Percentiles rank a stretch among this genome's conserved stretches.
Conservation (phyloP, 2,329 filamentous ascomycete genomes). For the Botrytis porri region DNA sequence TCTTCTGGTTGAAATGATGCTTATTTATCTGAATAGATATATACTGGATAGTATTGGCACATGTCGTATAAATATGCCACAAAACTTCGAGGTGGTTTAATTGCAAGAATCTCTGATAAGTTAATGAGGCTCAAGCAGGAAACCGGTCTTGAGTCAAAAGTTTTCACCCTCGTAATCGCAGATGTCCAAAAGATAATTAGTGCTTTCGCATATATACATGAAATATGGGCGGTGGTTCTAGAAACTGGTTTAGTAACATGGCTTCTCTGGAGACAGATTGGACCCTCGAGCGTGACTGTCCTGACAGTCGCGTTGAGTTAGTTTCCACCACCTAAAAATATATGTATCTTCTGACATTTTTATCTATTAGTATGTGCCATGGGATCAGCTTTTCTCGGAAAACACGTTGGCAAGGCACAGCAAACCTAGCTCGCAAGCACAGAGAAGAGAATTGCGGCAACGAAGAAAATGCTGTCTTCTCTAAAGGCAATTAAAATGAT, state of each 20-base stretch:
- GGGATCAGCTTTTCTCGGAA: slow-evolving; percentile 23
- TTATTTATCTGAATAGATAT: background rate
- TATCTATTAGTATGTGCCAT: background rate
- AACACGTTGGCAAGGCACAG: slow-evolving; percentile 30
- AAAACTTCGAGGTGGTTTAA: background rate
- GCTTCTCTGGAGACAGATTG: slow-evolving; percentile 35
- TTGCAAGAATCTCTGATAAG: background rate
- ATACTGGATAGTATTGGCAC: background rate
- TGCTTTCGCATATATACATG: slow-evolving; percentile 35
- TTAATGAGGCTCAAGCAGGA: background rate
- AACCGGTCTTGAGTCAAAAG: slow-evolving; percentile 26
- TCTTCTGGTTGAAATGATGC: background rate
- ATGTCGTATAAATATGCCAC: background rate
- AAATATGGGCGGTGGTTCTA: slow-evolving; percentile 31
- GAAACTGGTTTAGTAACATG: slow-evolving; percentile 35
- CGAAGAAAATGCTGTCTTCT: slow-evolving; percentile 33
- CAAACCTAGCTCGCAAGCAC: slow-evolving; percentile 35
- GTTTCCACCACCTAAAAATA: background rate
- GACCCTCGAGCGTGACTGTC: slow-evolving; percentile 25
- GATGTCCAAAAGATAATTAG: slow-evolving; percentile 29
- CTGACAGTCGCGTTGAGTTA: slow-evolving; percentile 22
- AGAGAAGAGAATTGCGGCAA: slow-evolving; percentile 34
- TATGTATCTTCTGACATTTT: background rate
- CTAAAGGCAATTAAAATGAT: slow-evolving; percentile 39
- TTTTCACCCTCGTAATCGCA: slow-evolving; percentile 36